These are phyloP conservation scores for Metschnikowia peoriensis DNA, from an alignment of 805 yeast species.

Conservation along the genomic window DNA sequence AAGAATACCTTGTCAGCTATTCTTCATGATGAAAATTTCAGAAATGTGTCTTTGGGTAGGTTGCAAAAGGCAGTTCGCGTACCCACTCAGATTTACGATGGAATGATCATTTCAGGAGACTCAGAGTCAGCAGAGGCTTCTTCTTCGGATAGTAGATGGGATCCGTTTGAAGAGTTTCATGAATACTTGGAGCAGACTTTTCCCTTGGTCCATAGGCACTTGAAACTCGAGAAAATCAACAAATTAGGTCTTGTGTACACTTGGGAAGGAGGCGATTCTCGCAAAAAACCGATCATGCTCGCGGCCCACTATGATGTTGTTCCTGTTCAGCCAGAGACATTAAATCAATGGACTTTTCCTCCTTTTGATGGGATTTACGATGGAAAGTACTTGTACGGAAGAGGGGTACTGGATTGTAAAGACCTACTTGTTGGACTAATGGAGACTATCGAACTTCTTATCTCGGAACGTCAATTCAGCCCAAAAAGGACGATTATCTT, in stretches of 20 bases:
- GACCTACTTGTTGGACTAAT: slow-evolving; percentile 43
- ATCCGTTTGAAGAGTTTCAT: slow-evolving; percentile 43
- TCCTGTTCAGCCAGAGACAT: slow-evolving; percentile 62
- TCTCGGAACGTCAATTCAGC: slow-evolving; percentile 29
- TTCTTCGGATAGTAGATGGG: slow-evolving; percentile 22
- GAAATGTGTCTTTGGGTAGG: slow-evolving; percentile 22
- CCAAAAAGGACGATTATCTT: slow-evolving; percentile 45
- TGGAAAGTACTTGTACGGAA: slow-evolving; percentile 43
- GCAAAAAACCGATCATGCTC: slow-evolving; percentile 65
- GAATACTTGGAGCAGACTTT: slow-evolving; percentile 51
- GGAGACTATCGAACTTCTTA: slow-evolving; percentile 35
- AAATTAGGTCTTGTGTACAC: slow-evolving; percentile 62
- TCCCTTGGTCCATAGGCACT: slow-evolving; percentile 49
- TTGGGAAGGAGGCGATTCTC: slow-evolving; percentile 53
- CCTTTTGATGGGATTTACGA: slow-evolving; percentile 65
- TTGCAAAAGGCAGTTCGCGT: slow-evolving; percentile 28
- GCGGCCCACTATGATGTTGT: slow-evolving; percentile 84
- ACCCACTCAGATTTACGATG: slow-evolving; percentile 36
- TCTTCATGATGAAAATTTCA: slow-evolving; percentile 26
- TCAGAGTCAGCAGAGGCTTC: slow-evolving; percentile 12
- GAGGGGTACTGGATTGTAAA: slow-evolving; percentile 41
- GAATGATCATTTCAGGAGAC: slow-evolving; percentile 27
- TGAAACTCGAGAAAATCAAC: slow-evolving; percentile 50
- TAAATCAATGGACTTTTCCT: slow-evolving; percentile 58
- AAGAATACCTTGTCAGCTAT: slow-evolving; percentile 23